Conservation (phyloP, 441 rosid genomes). For the Erysimum pusillum region DNA sequence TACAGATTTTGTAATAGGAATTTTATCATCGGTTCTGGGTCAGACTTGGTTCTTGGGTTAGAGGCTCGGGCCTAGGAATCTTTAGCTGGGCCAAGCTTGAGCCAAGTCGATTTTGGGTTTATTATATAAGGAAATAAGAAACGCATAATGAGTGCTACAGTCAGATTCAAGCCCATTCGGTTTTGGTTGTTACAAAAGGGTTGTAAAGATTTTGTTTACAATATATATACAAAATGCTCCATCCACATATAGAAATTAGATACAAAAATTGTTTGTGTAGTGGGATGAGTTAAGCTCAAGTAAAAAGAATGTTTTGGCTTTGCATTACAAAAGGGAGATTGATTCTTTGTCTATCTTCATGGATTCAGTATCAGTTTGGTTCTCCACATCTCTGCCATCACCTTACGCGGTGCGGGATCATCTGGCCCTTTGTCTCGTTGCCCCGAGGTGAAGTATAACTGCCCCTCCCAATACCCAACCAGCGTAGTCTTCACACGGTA, state of each 20-base stretch:
- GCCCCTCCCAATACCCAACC: constrained; percentile 88
- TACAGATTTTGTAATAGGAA: no score
- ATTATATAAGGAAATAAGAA: no score
- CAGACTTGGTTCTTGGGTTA: no score
- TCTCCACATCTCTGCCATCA: constrained; percentile 91
- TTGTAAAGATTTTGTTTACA: constrained; percentile 14
- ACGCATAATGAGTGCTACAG: no score
- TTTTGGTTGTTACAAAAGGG: no score
- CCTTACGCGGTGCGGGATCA: constrained; percentile 87
- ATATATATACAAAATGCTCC: constrained; percentile 32
- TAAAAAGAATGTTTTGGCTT: constrained; percentile 28
- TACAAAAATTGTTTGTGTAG: constrained; percentile 19
- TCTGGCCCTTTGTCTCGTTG: constrained; percentile 92
- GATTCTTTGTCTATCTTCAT: constrained; percentile 29
- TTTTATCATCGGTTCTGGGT: no score
- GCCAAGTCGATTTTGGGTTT: no score
- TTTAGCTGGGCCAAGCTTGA: no score
- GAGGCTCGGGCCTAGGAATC: no score
- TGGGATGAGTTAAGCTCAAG: constrained; percentile 34
- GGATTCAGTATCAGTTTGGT: constrained; percentile 67
- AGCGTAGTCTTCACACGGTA: constrained; percentile 90
- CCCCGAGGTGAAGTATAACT: constrained; percentile 92
- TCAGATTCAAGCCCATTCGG: no score
- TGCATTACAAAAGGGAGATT: constrained; percentile 25
- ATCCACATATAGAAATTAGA: constrained; percentile 1